Evolutionary conservation across 2,329 filamentous ascomycete genomes (phyloP).

Genomic region (Ceratocystiopsis sp.): DNA sequence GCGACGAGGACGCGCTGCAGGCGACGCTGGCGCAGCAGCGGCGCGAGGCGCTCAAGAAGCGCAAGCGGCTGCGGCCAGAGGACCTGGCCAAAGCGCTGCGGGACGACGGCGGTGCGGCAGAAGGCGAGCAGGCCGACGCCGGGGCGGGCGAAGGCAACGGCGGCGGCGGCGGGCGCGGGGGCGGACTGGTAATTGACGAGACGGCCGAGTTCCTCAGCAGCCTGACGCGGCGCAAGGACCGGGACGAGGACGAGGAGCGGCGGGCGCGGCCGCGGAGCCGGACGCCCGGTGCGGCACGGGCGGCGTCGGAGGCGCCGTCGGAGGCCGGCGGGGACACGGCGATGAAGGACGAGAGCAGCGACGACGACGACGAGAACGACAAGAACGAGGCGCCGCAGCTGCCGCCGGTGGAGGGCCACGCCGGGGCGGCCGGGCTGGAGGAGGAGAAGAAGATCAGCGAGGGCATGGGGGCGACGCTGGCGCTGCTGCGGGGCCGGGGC

Average conservation of each 20-base stretch:
- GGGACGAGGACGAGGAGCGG: slow-evolving; percentile 35
- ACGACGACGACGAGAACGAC: slow-evolving; percentile 41
- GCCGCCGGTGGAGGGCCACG: not conserved
- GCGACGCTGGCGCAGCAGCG: slow-evolving; percentile 70
- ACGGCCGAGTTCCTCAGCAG: slow-evolving; percentile 89
- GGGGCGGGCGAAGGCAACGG: slow-evolving; percentile 11
- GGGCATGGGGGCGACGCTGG: slow-evolving; percentile 68
- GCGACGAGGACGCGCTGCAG: slow-evolving; percentile 88
- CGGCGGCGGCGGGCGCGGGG: slow-evolving; percentile 20
- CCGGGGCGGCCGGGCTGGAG: slow-evolving; percentile 49
- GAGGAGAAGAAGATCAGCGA: slow-evolving; percentile 66
- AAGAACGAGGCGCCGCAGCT: slow-evolving; percentile 34
- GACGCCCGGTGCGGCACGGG: not conserved
- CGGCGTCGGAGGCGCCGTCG: slow-evolving; percentile 26
- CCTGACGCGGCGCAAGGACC: slow-evolving; percentile 49
- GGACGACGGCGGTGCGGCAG: slow-evolving; percentile 22
- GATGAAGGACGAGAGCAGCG: slow-evolving; percentile 22
- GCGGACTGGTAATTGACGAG: slow-evolving; percentile 80
- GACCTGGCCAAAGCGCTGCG: slow-evolving; percentile 72
- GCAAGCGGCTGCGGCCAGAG: slow-evolving; percentile 71
- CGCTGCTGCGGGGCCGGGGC: slow-evolving; percentile 70
- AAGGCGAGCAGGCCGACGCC: slow-evolving; percentile 18
- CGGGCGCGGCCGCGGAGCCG: not conserved
- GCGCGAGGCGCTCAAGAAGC: slow-evolving; percentile 72
- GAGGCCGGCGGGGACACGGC: slow-evolving; percentile 17